Percentiles rank a stretch among this genome's conserved stretches.
Conservation (phyloP, 768 basidiomycete genomes). For the Phlebiopsis flavidoalba region DNA sequence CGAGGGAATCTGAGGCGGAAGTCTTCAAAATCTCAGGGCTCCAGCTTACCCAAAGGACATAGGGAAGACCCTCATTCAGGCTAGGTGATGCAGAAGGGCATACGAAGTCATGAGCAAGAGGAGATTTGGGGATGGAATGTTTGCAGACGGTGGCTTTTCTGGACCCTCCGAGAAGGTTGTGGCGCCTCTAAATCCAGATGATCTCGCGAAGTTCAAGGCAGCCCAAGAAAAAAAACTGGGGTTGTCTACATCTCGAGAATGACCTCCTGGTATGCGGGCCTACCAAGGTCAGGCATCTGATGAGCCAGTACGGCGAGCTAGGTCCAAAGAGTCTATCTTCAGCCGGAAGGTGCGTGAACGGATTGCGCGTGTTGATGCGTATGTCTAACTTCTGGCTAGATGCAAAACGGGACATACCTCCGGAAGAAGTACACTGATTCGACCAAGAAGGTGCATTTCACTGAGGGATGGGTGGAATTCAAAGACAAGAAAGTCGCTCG, state of each 20-base stretch:
- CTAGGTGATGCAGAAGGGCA: conserved; percentile 21
- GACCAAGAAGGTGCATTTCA: conserved; percentile 83
- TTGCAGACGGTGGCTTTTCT: conserved; percentile 49
- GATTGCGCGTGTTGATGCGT: not conserved
- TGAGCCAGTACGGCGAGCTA: conserved; percentile 85
- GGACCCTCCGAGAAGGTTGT: conserved; percentile 54
- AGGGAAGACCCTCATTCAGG: not conserved
- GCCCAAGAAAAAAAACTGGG: conserved; percentile 70
- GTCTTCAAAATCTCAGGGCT: conserved; percentile 11
- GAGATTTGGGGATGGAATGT: conserved; percentile 45
- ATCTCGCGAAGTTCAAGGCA: conserved; percentile 67
- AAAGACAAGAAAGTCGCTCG: conserved; percentile 89
- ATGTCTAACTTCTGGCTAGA: conserved; percentile 38
- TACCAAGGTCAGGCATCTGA: conserved; percentile 89
- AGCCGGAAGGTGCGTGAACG: conserved; percentile 70
- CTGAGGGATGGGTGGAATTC: conserved; percentile 99
- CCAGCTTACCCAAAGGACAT: not conserved
- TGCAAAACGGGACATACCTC: conserved; percentile 81
- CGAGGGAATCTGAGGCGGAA: conserved; percentile 18
- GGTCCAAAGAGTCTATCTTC: conserved; percentile 91
- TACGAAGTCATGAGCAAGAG: conserved; percentile 20
- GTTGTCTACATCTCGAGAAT: conserved; percentile 94
- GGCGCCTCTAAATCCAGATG: conserved; percentile 71
- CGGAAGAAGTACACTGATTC: conserved; percentile 73
- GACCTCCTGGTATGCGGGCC: conserved; percentile 98